phyloP scores from a whole-genome alignment of 2,329 filamentous ascomycete genomes.

The Cordyceps militaris region DNA sequence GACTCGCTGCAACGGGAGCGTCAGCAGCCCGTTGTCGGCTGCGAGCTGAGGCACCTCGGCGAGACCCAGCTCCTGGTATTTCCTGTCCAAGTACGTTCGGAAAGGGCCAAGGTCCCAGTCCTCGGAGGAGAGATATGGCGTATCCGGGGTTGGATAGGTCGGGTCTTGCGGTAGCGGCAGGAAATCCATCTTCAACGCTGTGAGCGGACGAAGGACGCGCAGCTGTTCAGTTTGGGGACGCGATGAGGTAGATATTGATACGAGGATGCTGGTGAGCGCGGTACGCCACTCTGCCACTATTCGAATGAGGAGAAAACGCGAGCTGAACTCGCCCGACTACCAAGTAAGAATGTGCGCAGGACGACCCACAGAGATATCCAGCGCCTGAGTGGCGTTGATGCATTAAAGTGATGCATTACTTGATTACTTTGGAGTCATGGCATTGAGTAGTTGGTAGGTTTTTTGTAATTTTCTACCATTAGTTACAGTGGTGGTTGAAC shows the following conservation, averaged over 20 bases:
- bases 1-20: not conserved
- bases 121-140: conserved; percentile 19
- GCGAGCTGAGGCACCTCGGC: conserved; percentile 13
- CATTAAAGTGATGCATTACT: too few species aligned
- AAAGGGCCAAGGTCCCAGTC: conserved; percentile 23
- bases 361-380: not conserved
- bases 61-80: conserved; percentile 13
- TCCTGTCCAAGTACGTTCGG: conserved; percentile 19
- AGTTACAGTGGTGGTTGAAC: too few species aligned
- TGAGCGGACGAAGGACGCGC: not conserved
- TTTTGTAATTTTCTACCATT: too few species aligned
- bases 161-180: conserved; percentile 17
- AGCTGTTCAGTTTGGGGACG: not conserved
- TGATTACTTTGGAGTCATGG: too few species aligned
- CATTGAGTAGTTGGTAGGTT: too few species aligned
- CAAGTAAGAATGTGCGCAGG: not conserved
- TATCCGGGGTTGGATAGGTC: conserved; percentile 13
- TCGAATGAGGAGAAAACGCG: conserved; percentile 4
- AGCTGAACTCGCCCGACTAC: not conserved
- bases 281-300: not conserved
- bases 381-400: too few species aligned
- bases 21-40: conserved; percentile 8
- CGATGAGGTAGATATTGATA: not conserved
- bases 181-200: conserved; percentile 17
- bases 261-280: not conserved